Evolutionary conservation across 441 rosid genomes (phyloP).

Genomic region (Isatis lusitanica): DNA sequence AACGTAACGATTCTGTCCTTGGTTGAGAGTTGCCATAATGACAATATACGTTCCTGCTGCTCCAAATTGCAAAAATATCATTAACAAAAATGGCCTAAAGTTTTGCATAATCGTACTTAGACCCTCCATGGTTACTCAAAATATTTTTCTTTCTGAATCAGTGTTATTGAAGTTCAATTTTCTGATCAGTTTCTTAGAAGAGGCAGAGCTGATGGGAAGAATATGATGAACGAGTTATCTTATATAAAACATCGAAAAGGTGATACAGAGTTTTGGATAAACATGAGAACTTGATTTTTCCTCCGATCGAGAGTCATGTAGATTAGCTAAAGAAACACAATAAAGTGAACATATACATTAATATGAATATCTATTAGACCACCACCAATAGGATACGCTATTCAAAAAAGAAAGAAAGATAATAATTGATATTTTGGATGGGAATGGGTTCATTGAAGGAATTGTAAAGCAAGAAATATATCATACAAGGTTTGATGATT

Average conservation of each 20-base stretch:
- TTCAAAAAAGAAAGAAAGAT: constrained; percentile 9
- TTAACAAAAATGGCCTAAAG: constrained; percentile 56
- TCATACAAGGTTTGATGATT: constrained; percentile 12
- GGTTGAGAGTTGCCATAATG: constrained; percentile 55
- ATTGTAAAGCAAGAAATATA: constrained; percentile 16
- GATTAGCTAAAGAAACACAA: constrained; percentile 9
- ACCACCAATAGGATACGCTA: constrained; percentile 15
- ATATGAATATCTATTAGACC: not conserved
- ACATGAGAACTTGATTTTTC: constrained; percentile 11
- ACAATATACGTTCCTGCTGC: constrained; percentile 64
- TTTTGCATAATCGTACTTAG: constrained; percentile 14
- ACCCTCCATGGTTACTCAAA: constrained; percentile 27
- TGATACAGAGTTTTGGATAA: constrained; percentile 34
- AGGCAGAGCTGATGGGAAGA: constrained; percentile 1
- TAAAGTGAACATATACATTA: not conserved
- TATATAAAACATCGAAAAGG: constrained; percentile 30
- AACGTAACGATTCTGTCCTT: constrained; percentile 69
- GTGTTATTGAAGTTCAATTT: not conserved
- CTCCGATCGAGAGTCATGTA: constrained; percentile 31
- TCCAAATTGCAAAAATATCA: constrained; percentile 70
- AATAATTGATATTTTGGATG: constrained; percentile 7
- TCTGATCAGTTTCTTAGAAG: not conserved
- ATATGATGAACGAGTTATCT: constrained; percentile 20
- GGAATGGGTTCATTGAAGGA: constrained; percentile 28
- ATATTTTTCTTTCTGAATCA: not conserved